Evolutionary conservation across 2,329 filamentous ascomycete species (phyloP).

Genomic region (Fusarium irregulare): DNA sequence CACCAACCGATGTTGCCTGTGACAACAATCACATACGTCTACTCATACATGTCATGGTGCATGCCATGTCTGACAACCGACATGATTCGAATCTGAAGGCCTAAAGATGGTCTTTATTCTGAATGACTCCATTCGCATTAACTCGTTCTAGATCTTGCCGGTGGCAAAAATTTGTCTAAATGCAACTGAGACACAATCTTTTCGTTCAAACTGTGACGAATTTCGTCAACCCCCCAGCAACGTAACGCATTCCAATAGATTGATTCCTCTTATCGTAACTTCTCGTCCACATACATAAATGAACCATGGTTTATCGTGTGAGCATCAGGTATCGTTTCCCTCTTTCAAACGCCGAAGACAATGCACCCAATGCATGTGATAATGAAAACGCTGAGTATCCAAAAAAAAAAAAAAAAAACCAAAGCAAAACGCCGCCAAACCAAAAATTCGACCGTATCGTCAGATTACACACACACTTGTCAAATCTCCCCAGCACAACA

Average conservation of each 20-base stretch:
- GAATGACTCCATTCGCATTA: neutral
- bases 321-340: conserved; percentile 14
- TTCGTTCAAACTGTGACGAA: conserved; percentile 4
- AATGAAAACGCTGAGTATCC: conserved; percentile 18
- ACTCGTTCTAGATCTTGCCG: conserved; percentile 6
- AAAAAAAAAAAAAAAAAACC: conserved; percentile 3
- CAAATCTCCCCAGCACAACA: conserved; percentile 10
- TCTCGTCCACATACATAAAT: conserved; percentile 20
- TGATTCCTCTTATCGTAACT: conserved; percentile 19
- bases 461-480: conserved; percentile 6
- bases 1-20: conserved; percentile 7
- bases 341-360: conserved; percentile 37
- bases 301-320: conserved; percentile 12
- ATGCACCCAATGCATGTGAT: conserved; percentile 20
- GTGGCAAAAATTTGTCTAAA: neutral
- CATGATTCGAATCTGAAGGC: conserved; percentile 2
- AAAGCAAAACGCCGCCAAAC: conserved; percentile 4
- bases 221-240: conserved; percentile 9
- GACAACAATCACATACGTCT: conserved; percentile 9
- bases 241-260: conserved; percentile 26
- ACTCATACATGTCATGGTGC: neutral
- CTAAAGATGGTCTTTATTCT: conserved; percentile 5
- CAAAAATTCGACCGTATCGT: conserved; percentile 14
- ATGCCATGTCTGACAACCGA: neutral
- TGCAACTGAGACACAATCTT: conserved; percentile 21